A percentile compares a stretch with the other conserved stretches of the same genome.
Evolutionary conservation across 192 early-diverging fungal genomes (phyloP).

Genomic region (Entomortierella beljakovae): DNA sequence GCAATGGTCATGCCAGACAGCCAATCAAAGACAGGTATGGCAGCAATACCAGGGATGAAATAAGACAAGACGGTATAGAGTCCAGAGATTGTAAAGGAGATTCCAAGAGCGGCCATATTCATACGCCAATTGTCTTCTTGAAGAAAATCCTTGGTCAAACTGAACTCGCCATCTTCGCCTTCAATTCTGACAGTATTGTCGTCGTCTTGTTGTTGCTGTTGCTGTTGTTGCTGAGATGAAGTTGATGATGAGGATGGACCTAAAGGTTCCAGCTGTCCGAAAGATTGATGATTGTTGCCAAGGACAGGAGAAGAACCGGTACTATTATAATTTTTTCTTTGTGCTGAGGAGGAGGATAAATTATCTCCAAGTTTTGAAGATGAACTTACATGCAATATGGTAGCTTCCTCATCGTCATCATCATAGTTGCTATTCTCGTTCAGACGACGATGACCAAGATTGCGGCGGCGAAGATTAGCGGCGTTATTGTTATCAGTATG

Average conservation of each 20-base stretch:
- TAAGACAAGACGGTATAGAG: slow-evolving; percentile 73
- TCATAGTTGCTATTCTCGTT: not conserved
- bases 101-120: slow-evolving; percentile 65
- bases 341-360: not conserved
- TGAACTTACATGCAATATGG: slow-evolving; percentile 24
- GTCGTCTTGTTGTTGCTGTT: not conserved
- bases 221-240: not conserved
- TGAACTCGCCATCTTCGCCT: slow-evolving; percentile 51
- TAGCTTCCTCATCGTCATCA: slow-evolving; percentile 7
- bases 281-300: slow-evolving; percentile 1
- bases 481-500: not conserved
- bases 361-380: not conserved
- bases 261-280: slow-evolving; percentile 33
- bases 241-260: slow-evolving; percentile 14
- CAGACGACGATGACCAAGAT: not conserved
- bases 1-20: slow-evolving; percentile 59
- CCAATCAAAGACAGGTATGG: slow-evolving; percentile 71
- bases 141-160: slow-evolving; percentile 42
- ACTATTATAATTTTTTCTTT: slow-evolving; percentile 5
- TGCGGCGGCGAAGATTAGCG: not conserved
- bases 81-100: slow-evolving; percentile 72
- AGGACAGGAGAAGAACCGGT: slow-evolving; percentile 2
- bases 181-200: slow-evolving; percentile 19
- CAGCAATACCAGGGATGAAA: slow-evolving; percentile 66
- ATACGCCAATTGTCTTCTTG: slow-evolving; percentile 69